These are phyloP conservation scores for Tuber magnatum DNA, from an alignment of 495 filamentous ascomycete species.

Conservation along the genomic window DNA sequence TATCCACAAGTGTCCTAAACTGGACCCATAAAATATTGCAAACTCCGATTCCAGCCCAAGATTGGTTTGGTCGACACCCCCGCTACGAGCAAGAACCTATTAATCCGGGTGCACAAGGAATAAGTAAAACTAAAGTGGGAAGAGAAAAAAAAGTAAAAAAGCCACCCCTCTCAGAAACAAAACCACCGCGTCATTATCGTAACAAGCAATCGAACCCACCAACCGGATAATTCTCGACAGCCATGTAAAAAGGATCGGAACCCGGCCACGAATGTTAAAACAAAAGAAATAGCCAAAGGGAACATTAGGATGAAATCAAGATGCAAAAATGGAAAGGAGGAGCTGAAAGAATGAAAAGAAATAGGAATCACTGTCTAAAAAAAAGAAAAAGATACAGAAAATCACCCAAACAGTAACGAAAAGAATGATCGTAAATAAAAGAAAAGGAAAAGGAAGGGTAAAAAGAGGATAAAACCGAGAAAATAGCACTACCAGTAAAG, in stretches of 20 bases:
- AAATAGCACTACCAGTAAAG: constrained; percentile 12
- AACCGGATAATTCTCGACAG: not conserved
- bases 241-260: constrained; percentile 11
- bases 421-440: constrained; percentile 24
- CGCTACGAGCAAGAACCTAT: not conserved
- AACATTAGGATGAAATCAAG: constrained; percentile 8
- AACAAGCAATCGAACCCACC: constrained; percentile 4
- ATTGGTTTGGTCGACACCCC: not conserved
- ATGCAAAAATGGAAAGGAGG: constrained; percentile 6
- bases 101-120: not conserved
- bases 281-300: constrained; percentile 17
- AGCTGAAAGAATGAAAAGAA: too few relatives aligned
- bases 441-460: constrained; percentile 41
- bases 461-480: constrained; percentile 8
- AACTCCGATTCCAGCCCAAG: constrained; percentile 5
- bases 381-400: constrained; percentile 34
- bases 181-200: constrained; percentile 10
- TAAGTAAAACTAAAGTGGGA: not conserved
- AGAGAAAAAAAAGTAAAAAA: constrained; percentile 33
- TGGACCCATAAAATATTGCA: not conserved
- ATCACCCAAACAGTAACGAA: constrained; percentile 23
- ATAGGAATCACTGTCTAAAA: constrained; percentile 29
- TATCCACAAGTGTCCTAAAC: not conserved
- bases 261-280: constrained; percentile 13
- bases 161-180: constrained; percentile 7